These are phyloP conservation scores for Curvularia eragrostidis DNA, from an alignment of 2,329 filamentous ascomycete species.

Conservation along the genomic window DNA sequence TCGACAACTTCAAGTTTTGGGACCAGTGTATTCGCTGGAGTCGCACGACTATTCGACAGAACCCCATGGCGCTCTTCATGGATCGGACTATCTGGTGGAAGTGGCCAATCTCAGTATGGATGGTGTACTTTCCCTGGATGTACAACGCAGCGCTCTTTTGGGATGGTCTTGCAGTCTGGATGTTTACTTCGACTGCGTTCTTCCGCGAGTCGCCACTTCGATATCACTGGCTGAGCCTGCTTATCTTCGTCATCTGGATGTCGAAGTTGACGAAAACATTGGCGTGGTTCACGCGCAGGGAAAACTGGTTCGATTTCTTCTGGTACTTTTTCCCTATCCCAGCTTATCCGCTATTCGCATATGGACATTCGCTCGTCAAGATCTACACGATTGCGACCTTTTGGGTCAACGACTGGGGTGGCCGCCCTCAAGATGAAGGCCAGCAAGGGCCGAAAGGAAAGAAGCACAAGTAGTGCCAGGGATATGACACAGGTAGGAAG, in stretches of 20 bases:
- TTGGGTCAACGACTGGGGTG: slow-evolving; percentile 27
- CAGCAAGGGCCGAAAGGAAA: background rate
- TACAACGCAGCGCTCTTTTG: slow-evolving; percentile 35
- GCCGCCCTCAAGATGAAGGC: slow-evolving; percentile 12
- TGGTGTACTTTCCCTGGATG: slow-evolving; percentile 34
- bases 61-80: slow-evolving; percentile 26
- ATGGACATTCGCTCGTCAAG: slow-evolving; percentile 31
- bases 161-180: slow-evolving; percentile 24
- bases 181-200: slow-evolving; percentile 12
- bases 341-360: slow-evolving; percentile 18
- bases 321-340: slow-evolving; percentile 27
- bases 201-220: slow-evolving; percentile 15
- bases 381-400: slow-evolving; percentile 23
- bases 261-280: slow-evolving; percentile 34
- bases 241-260: slow-evolving; percentile 23
- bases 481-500: background rate
- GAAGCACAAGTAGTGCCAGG: background rate
- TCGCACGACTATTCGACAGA: slow-evolving; percentile 34
- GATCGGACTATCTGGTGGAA: slow-evolving; percentile 35
- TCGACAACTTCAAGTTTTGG: slow-evolving; percentile 23
- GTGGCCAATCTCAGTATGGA: slow-evolving; percentile 33
- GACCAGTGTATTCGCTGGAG: slow-evolving; percentile 38
- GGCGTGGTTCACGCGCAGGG: slow-evolving; percentile 30
- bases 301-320: slow-evolving; percentile 20
- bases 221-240: background rate